Evolutionary conservation across 2,329 filamentous ascomycete genomes (phyloP).

Genomic region (Ceratocystis cacaofunesta): DNA sequence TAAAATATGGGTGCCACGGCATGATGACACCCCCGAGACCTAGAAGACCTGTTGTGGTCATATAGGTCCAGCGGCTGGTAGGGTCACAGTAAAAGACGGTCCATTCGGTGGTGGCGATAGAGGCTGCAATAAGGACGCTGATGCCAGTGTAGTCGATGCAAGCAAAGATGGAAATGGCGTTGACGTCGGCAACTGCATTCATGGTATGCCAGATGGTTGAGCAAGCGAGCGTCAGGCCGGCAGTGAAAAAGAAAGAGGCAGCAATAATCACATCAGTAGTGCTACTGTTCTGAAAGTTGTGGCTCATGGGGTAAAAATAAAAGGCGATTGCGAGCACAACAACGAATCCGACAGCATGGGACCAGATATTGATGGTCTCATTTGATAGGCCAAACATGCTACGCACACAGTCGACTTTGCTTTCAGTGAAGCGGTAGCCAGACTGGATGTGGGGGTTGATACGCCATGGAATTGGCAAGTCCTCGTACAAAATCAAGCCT

Average conservation of each 20-base stretch:
- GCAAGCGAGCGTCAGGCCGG: constrained; percentile 87
- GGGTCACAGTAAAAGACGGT: constrained; percentile 98
- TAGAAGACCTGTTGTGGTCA: constrained; percentile 62
- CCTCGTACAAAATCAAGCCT: constrained; percentile 75
- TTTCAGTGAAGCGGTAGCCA: constrained; percentile 88
- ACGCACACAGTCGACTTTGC: constrained; percentile 73
- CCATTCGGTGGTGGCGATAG: constrained; percentile 96
- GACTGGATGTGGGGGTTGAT: constrained; percentile 85
- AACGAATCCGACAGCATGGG: constrained; percentile 77
- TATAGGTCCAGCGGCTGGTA: constrained; percentile 70
- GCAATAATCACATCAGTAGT: constrained; percentile 84
- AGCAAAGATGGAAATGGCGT: constrained; percentile 83
- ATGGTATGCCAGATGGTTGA: constrained; percentile 97
- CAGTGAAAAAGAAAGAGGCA: constrained; percentile 88
- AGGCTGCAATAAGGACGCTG: constrained; percentile 82
- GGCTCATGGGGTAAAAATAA: constrained; percentile 83
- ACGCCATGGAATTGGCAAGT: constrained; percentile 81
- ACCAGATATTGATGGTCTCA: constrained; percentile 96
- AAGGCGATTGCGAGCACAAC: constrained; percentile 80
- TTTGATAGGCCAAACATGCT: constrained; percentile 79
- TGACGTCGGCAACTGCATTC: constrained; percentile 86
- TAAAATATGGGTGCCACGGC: constrained; percentile 93
- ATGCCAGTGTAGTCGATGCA: constrained; percentile 98
- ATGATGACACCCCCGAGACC: constrained; percentile 79
- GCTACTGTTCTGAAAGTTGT: constrained; percentile 73